Percentiles rank a stretch among this genome's conserved stretches.
phyloP scores from a whole-genome alignment of 495 filamentous ascomycete species.

The Aspergillus campestris region DNA sequence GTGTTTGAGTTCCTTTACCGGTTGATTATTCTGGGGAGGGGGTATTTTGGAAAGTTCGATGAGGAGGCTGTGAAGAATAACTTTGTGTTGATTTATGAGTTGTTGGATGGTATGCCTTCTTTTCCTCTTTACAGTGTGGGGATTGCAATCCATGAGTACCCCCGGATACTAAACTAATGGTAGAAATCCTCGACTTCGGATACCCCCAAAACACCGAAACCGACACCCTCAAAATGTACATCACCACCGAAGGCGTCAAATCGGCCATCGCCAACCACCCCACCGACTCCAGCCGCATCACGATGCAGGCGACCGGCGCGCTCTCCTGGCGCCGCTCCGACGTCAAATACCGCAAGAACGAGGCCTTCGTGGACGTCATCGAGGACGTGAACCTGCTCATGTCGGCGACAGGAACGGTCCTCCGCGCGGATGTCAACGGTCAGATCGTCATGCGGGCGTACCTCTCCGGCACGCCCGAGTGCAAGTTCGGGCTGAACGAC shows the following conservation, averaged over 20 bases:
- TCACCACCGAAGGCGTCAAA: conserved; percentile 98
- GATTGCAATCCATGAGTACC: not conserved
- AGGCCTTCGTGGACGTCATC: conserved; percentile 98
- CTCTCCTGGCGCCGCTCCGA: conserved; percentile 94
- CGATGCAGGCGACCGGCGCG: conserved; percentile 97
- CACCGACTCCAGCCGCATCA: conserved; percentile 85
- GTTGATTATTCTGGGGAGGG: conserved; percentile 79
- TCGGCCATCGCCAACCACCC: conserved; percentile 69
- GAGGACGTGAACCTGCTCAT: conserved; percentile 99
- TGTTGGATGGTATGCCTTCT: conserved; percentile 63
- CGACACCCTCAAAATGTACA: conserved; percentile 99
- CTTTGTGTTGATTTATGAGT: conserved; percentile 97
- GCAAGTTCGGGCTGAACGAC: conserved; percentile 99
- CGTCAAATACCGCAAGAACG: conserved; percentile 98
- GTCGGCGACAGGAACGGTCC: conserved; percentile 89
- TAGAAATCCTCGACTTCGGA: conserved; percentile 98
- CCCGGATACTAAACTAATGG: not conserved
- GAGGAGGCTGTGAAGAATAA: conserved; percentile 99
- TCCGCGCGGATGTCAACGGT: conserved; percentile 94
- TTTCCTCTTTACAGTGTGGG: not conserved
- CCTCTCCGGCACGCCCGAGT: conserved; percentile 92
- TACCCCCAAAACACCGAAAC: conserved; percentile 99
- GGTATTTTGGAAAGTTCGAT: conserved; percentile 98
- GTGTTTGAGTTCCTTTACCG: conserved; percentile 98
- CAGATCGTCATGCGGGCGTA: conserved; percentile 99